A percentile compares a stretch with the other conserved stretches of the same genome.
Evolutionary conservation across 352 stramenopile species (phyloP).

Genomic region (Phytophthora agathidicida): DNA sequence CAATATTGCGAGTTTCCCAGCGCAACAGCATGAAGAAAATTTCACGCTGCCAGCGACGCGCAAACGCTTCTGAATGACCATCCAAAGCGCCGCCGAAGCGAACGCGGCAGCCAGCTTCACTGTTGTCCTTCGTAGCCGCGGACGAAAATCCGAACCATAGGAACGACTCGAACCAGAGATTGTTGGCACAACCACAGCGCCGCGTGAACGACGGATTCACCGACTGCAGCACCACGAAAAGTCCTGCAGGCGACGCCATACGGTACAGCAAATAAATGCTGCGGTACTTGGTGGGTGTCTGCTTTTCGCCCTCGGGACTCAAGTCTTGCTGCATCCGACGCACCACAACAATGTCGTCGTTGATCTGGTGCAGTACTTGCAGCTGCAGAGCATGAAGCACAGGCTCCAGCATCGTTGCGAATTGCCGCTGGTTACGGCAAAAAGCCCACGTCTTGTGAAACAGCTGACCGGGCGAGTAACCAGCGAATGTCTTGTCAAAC

Average conservation of each 20-base stretch:
- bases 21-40: slow-evolving; percentile 45
- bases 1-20: slow-evolving; percentile 38
- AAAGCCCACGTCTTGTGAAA: slow-evolving; percentile 40
- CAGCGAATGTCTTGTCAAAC: slow-evolving; percentile 32
- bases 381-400: slow-evolving; percentile 30
- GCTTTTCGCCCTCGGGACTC: slow-evolving; percentile 23
- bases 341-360: slow-evolving; percentile 44
- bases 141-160: slow-evolving; percentile 39
- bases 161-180: slow-evolving; percentile 43
- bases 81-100: slow-evolving; percentile 40
- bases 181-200: slow-evolving; percentile 34
- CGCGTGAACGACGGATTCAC: slow-evolving; percentile 40
- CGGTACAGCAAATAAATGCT: slow-evolving; percentile 43
- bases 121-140: background rate
- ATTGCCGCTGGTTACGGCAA: slow-evolving; percentile 34
- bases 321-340: slow-evolving; percentile 39
- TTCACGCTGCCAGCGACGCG: slow-evolving; percentile 35
- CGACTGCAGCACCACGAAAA: slow-evolving; percentile 41
- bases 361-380: slow-evolving; percentile 40
- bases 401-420: slow-evolving; percentile 30
- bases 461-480: slow-evolving; percentile 17
- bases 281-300: slow-evolving; percentile 37
- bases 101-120: slow-evolving; percentile 18
- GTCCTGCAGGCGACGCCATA: slow-evolving; percentile 30
- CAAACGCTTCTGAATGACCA: slow-evolving; percentile 34